These are phyloP conservation scores for Kernera saxatilis DNA, from an alignment of 345 rosid species.

Conservation along the genomic window DNA sequence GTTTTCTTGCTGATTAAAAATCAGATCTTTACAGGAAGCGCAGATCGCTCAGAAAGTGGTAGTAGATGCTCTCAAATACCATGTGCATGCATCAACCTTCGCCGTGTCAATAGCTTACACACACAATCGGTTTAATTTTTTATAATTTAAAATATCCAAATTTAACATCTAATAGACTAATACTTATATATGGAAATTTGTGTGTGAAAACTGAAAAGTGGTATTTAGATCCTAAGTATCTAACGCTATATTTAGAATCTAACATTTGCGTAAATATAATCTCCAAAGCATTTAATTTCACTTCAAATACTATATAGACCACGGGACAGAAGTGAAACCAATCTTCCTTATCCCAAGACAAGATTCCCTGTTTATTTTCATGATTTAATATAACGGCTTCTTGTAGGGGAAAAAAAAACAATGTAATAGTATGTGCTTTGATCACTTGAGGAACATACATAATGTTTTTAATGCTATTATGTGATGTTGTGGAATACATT, in stretches of 20 bases:
- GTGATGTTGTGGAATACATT: neutral
- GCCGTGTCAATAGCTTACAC: conserved; percentile 30
- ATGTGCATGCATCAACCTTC: conserved; percentile 29
- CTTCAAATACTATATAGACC: neutral
- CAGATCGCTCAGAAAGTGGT: conserved; percentile 31
- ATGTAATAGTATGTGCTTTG: neutral
- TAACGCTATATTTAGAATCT: conserved; percentile 11
- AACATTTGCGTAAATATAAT: conserved; percentile 8
- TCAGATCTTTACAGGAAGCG: conserved; percentile 27
- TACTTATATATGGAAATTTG: neutral
- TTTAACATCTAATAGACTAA: neutral
- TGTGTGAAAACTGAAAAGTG: neutral
- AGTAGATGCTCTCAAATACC: conserved; percentile 12
- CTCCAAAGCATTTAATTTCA: conserved; percentile 3
- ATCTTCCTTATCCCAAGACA: conserved; percentile 26
- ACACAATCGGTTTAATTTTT: neutral
- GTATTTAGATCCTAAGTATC: neutral
- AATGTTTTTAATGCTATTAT: neutral
- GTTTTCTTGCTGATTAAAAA: conserved; percentile 9
- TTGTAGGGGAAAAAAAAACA: neutral
- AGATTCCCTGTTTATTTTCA: conserved; percentile 15
- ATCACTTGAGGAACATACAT: neutral
- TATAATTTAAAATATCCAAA: neutral
- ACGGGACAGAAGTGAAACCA: neutral
- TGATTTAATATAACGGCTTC: neutral